Evolutionary conservation across 1,139 yeast genomes (phyloP), one percentile per base, ranked within the genome.

Genomic region (Geotrichum aggregatum): DNA sequence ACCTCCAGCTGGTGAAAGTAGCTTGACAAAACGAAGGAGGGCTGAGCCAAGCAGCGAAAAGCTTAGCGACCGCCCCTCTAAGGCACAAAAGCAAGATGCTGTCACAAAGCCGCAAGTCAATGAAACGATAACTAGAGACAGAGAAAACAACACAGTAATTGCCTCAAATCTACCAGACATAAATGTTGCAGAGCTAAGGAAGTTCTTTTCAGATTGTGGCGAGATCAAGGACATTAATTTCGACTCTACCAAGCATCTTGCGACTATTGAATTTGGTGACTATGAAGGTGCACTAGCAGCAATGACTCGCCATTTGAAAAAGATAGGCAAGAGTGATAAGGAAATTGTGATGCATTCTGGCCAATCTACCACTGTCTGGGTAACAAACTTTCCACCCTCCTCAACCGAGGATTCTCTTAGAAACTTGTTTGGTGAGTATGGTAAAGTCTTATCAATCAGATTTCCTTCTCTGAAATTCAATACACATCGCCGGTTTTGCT

Each of bases 331-430:
- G 0, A 58, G 62, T 2, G 74, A 71, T 41, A 34, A 44, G 5
- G 47, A 44, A 24, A 69, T 87, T 0, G 52, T 63, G 2, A 86
- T 88, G 0, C 66, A 63, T 4, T 68, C 77, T 36, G 71, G 79
- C 1, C 56, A 60, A 24, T 45, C 75, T 5, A 71, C 78, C 11
- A 82, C 85, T 0, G 60, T 85, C 0, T 85, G 84, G 79, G 82
- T 81, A 1, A 79, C 94, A 0, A 87, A 87, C 61, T 87, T 78
- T 60, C 89, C 95, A 0, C 84, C 89, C 0, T 64, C 71, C 1
- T 77, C 67, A 60, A 72, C 75, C 0, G 73, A 73, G 40, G 68
- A 67, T 0, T 68, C 74, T 8, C 54, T 88, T 0, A 60, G 64
- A 16, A 59, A 64, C 0, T 43, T 78, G n/a, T 83, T 87, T 61